phyloP scores from a whole-genome alignment of 768 basidiomycete genomes.

The Hortiboletus flavorubellus region DNA sequence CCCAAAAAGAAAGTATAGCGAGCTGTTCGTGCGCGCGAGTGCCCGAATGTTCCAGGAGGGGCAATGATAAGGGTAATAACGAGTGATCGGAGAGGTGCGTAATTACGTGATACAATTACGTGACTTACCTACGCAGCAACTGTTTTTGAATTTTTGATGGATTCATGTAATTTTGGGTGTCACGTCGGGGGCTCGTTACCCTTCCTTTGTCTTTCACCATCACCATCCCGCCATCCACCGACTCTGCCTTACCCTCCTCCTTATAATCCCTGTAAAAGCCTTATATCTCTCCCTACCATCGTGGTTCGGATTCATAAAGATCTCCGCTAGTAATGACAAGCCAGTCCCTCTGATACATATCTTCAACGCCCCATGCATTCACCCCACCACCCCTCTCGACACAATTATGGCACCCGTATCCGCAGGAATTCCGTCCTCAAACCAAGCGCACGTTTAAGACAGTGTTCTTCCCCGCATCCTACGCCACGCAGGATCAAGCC shows the following conservation, averaged over 20 bases:
- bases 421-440: slow-evolving; percentile 50
- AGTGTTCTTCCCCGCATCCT: slow-evolving; percentile 38
- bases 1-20: not conserved
- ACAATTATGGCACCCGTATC: slow-evolving; percentile 53
- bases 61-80: slow-evolving; percentile 7
- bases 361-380: slow-evolving; percentile 16
- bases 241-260: slow-evolving; percentile 8
- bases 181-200: slow-evolving; percentile 25
- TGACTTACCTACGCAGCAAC: slow-evolving; percentile 29
- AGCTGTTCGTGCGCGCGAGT: not conserved
- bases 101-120: slow-evolving; percentile 29
- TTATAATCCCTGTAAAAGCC: slow-evolving; percentile 15
- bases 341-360: slow-evolving; percentile 15
- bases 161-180: slow-evolving; percentile 29
- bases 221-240: slow-evolving; percentile 22
- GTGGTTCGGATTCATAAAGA: slow-evolving; percentile 28
- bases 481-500: slow-evolving; percentile 33
- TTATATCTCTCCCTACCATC: slow-evolving; percentile 17
- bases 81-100: slow-evolving; percentile 23
- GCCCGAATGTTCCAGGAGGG: not conserved
- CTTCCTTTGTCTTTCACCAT: slow-evolving; percentile 29
- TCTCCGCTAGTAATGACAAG: slow-evolving; percentile 20
- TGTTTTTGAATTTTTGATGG: slow-evolving; percentile 35
- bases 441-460: slow-evolving; percentile 49
- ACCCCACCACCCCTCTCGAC: slow-evolving; percentile 17